Base-by-base conservation (phyloP, 345 rosid species). In the Anastatica hierochuntica region DNA sequence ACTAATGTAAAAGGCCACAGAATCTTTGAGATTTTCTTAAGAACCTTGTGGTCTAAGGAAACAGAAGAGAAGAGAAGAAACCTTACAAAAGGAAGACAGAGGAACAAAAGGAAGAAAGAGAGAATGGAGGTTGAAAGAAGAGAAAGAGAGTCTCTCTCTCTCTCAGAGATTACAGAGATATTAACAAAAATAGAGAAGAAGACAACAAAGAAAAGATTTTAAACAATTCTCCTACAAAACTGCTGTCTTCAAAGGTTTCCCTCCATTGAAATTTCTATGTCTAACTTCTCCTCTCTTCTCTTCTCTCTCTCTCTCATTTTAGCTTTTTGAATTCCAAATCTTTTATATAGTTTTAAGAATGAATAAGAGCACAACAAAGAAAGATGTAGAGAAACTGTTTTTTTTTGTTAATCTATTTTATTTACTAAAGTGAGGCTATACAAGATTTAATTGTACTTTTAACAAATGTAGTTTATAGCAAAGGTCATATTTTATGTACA, bases 151-250 rank as follows among this genome's bases (percentile, higher is more conserved):
- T 15, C 31, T 24, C 27, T 24, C 27, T 24, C 29, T 20, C 17
- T 51, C 35, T 43, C 53, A 27, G 24, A 57, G 45, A 44, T n/a
- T n/a, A n/a, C n/a, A n/a, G n/a, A n/a, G n/a, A n/a, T n/a, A n/a
- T n/a, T 35, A 45, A 15, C 26, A 49, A 65, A 56, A 56, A 40
- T 48, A 64, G 50, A 13, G 17, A 59, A 31, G 38, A 14, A 45
- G 31, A 15, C 66, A 59, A 38, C 55, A n/a, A 52, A 29, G 14
- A 17, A 51, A 29, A 14, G 29, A 52, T n/a, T n/a, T n/a, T 29
- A 66, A 21, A 66, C 23, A n/a, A 44, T 67, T 47, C 56, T 59
- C 61, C 71, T 19, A 41, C 14, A 67, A 67, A 67, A 23, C 60
- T 67, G 61, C n/a, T n/a, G n/a, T n/a, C n/a, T n/a, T n/a, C n/a